These are phyloP conservation scores for Aureobasidium sp. DNA, from an alignment of 2,329 filamentous ascomycete species.

Conservation along the genomic window DNA sequence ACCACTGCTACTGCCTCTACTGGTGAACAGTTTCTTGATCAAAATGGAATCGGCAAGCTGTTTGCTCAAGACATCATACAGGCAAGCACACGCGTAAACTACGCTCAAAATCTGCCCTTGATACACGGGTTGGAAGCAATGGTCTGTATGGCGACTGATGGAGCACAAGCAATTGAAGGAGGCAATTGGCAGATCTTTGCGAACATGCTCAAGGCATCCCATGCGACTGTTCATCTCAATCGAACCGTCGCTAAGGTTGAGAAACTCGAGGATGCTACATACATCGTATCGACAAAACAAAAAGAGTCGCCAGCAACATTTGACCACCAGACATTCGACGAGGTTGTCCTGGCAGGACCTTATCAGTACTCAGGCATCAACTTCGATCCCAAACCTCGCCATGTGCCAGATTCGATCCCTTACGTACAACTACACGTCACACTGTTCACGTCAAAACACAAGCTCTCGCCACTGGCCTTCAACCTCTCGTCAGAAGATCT, in stretches of 20 bases:
- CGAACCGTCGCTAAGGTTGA: constrained; percentile 49
- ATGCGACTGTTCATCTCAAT: constrained; percentile 55
- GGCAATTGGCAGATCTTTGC: constrained; percentile 95
- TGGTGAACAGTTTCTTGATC: constrained; percentile 61
- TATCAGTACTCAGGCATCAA: constrained; percentile 69
- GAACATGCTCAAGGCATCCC: constrained; percentile 62
- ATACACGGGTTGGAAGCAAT: constrained; percentile 88
- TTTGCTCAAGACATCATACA: constrained; percentile 82
- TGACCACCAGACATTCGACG: constrained; percentile 50
- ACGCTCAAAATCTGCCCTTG: constrained; percentile 73
- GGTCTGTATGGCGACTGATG: constrained; percentile 84
- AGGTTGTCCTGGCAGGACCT: constrained; percentile 74
- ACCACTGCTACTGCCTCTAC: constrained; percentile 58
- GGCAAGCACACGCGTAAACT: constrained; percentile 87
- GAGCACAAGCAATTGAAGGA: constrained; percentile 67
- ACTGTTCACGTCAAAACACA: constrained; percentile 69
- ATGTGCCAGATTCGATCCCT: constrained; percentile 65
- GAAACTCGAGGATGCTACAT: not conserved
- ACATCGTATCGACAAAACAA: constrained; percentile 5
- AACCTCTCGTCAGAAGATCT: constrained; percentile 47
- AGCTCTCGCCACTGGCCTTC: constrained; percentile 67
- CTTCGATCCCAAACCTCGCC: constrained; percentile 34
- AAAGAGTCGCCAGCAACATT: not conserved
- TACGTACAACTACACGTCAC: constrained; percentile 87
- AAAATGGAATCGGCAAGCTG: constrained; percentile 55